Base-by-base conservation (phyloP, 164 flowering plant species). In the Cinnamomum chago region DNA sequence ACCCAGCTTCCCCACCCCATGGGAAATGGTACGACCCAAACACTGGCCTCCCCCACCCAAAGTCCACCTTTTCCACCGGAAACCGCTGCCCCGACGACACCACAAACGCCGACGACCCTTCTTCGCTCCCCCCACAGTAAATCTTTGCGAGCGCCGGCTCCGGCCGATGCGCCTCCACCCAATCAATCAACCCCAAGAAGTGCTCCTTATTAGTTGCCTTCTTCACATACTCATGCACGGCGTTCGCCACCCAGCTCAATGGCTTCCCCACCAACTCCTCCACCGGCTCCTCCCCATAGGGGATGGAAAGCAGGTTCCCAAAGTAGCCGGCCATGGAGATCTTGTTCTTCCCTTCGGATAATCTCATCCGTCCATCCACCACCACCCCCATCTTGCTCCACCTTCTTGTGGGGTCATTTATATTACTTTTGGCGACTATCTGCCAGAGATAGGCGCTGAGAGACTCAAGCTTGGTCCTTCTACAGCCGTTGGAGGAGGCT, bases 11-110 rank as follows among this genome's bases (percentile, higher is more conserved):
- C 1, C 84, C 82, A 0, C 79, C 85, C 84, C 84, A 83, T 0
- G 83, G 83, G n/a, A 81, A 81, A 72, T 84, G 82, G 66, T 79
- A 82, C 1, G 85, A 82, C 75, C 82, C 82, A 11, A 84, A 72
- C 3, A 40, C 40, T 14, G 82, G 81, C 64, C 23, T 69, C 1
- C 85, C 87, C 87, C 84, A 84, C 35, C 87, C 85, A 24, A 84
- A 84, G 51, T 85, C 81, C 58, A 85, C 71, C 70, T 75, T 55
- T 28, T 28, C 25, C 1, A 75, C 79, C 30, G 82, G 84, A 58
- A 84, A 82, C 27, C 83, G 62, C 60, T 69, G 78, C 25, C 84
- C 87, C 1, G 81, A 78, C 3, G 85, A 84, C 72, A 84, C 79
- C 76, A 82, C 81, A 2, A 84, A 25, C 0, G 85, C 80, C 62